A percentile compares a stretch with the other conserved stretches of the same genome.
phyloP scores from a whole-genome alignment of 2,329 filamentous ascomycete species.

The Nectriaceae sp. region DNA sequence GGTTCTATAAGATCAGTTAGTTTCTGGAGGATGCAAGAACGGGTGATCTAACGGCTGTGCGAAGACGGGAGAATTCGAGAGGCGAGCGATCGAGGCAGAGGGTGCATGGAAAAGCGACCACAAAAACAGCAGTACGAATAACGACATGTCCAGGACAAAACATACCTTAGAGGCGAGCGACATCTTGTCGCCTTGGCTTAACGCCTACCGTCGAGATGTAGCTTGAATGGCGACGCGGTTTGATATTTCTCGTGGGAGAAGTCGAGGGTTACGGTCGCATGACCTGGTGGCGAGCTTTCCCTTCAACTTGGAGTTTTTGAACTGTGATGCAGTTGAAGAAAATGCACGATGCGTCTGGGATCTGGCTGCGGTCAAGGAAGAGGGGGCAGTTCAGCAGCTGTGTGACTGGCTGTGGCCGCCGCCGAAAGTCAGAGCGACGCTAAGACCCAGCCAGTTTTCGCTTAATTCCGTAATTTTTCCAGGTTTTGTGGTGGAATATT shows the following conservation, averaged over 20 bases:
- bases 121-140: not conserved
- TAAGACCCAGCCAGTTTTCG: slow-evolving; percentile 10
- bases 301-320: not conserved
- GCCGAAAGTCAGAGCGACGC: not conserved
- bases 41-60: not conserved
- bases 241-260: slow-evolving; percentile 33
- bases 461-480: slow-evolving; percentile 24
- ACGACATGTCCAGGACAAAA: slow-evolving; percentile 17
- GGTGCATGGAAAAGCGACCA: not conserved
- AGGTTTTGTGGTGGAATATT: slow-evolving; percentile 17
- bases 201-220: slow-evolving; percentile 48
- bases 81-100: not conserved
- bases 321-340: slow-evolving; percentile 17
- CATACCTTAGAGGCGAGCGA: slow-evolving; percentile 63
- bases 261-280: slow-evolving; percentile 40
- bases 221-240: slow-evolving; percentile 37
- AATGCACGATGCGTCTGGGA: slow-evolving; percentile 16
- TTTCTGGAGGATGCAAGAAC: slow-evolving; percentile 6
- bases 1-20: slow-evolving; percentile 68
- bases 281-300: slow-evolving; percentile 32
- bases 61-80: not conserved
- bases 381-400: too few species aligned
- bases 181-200: slow-evolving; percentile 57
- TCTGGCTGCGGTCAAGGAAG: too few species aligned
- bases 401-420: not conserved